Evolutionary conservation across 2,329 filamentous ascomycete genomes (phyloP), one percentile per base, ranked within the genome.

Genomic region (Furcasterigmium sp.): DNA sequence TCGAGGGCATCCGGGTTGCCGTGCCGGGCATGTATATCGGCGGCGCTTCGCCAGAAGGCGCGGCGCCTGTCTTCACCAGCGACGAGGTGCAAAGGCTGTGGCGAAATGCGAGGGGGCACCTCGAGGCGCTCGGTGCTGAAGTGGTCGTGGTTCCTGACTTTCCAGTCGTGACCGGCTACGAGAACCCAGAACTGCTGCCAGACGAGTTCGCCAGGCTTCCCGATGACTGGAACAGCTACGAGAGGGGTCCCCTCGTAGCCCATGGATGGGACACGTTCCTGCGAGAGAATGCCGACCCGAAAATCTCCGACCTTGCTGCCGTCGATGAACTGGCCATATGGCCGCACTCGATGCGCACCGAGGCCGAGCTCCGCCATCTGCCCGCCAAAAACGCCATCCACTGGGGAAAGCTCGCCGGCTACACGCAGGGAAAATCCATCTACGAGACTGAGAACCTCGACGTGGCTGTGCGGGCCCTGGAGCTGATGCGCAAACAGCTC

Each of bases 1-100:
- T 78, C 2, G 45, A 47, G 17, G 73, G 70, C 0, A 70, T 69
- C 42, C 60, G 67, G 1, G 60, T 80, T 14, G 75, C 65, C 1
- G 66, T 76, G 1, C 75, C 74, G 0, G 65, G 61, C 13, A 73
- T 76, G 63, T 78, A 71, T 50, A 64, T 76, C 21, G 72, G 72
- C 7, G 62, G 61, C 11, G 42, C 56, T 43, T 20, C 38, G 3
- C 14, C 28, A 7, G 10, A 14, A 3, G 37, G 43, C n/a, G 45
- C 51, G 14, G 43, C 13, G 5, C 23, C 15, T 29, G 25, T 17
- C 13, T 40, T 29, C 18, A 30, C 28, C 17, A 34, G 51, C 6
- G 42, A 47, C 3, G 53, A 56, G 14, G 42, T 51, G n/a, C 44
- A 49, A 13, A 26, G 23, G 11, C 49, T 62, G 1, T 56, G 58